phyloP scores from a whole-genome alignment of 371 early-diverging fungal species.

The Sporodiniella umbellata region DNA sequence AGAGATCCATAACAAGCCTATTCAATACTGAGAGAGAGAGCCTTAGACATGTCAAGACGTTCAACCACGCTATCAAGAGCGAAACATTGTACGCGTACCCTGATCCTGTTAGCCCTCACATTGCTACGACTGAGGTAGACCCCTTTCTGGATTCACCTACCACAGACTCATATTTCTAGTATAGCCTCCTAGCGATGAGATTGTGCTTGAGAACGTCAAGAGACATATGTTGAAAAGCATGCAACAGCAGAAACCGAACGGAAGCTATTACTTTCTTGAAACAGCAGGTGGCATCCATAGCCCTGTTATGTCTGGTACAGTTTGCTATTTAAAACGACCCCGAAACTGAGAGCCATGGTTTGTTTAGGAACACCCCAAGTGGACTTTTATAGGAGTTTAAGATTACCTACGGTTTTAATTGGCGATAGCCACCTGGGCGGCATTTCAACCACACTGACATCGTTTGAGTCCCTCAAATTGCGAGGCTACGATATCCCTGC shows the following conservation, averaged over 20 bases:
- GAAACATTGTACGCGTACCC: slow-evolving; percentile 63
- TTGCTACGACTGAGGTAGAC: slow-evolving; percentile 55
- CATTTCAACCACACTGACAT: slow-evolving; percentile 76
- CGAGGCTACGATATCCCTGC: slow-evolving; percentile 75
- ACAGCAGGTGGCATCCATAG: slow-evolving; percentile 78
- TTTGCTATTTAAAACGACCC: background rate
- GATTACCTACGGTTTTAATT: slow-evolving; percentile 68
- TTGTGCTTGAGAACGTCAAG: slow-evolving; percentile 46
- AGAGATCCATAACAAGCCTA: background rate
- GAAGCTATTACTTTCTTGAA: slow-evolving; percentile 58
- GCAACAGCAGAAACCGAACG: slow-evolving; percentile 26
- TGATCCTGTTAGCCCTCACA: slow-evolving; percentile 79
- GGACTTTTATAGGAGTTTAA: slow-evolving; percentile 69
- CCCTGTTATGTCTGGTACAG: slow-evolving; percentile 73
- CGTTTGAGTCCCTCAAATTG: slow-evolving; percentile 67
- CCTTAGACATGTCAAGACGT: slow-evolving; percentile 59
- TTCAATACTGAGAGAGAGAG: background rate
- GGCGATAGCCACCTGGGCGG: slow-evolving; percentile 80
- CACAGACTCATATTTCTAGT: background rate
- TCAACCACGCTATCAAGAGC: slow-evolving; percentile 36
- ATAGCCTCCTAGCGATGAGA: slow-evolving; percentile 47
- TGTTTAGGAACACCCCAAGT: slow-evolving; percentile 62
- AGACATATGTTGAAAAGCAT: slow-evolving; percentile 33
- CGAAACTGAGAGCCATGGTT: background rate
- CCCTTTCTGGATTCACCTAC: background rate